Evolutionary conservation across 140 eudicot species (phyloP).

Genomic region (Ambrosia hybrid): DNA sequence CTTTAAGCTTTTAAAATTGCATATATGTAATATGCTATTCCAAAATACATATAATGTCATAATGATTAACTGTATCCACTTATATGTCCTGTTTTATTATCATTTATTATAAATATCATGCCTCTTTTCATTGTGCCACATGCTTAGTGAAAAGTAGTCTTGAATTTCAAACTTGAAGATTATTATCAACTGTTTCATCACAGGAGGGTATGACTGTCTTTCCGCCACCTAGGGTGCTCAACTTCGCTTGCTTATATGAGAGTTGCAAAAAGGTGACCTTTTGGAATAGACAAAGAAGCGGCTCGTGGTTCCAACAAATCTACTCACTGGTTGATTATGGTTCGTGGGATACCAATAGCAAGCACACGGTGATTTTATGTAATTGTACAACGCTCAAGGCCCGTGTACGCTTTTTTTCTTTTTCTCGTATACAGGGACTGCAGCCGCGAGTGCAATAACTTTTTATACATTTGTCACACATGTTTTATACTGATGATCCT

Average conservation of each 20-base stretch:
- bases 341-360: background rate
- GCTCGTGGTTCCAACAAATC: conserved; percentile 11
- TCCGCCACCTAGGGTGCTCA: conserved; percentile 14
- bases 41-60: too few species aligned
- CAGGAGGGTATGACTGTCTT: conserved; percentile 66
- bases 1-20: too few species aligned
- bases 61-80: too few species aligned
- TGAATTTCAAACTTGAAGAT: too few species aligned
- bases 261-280: conserved; percentile 15
- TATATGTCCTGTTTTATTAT: too few species aligned
- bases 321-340: background rate
- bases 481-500: conserved; percentile 20
- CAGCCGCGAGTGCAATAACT: conserved; percentile 16
- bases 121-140: too few species aligned
- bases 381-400: conserved; percentile 21
- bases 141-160: too few species aligned
- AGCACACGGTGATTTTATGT: conserved; percentile 32
- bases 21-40: too few species aligned
- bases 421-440: conserved; percentile 23
- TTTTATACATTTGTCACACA: conserved; percentile 22
- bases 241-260: conserved; percentile 14
- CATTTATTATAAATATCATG: too few species aligned
- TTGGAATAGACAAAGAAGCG: conserved; percentile 8
- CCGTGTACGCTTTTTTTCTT: conserved; percentile 8
- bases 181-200: background rate